Evolutionary conservation across 768 basidiomycete species (phyloP), one percentile per base, ranked within the genome.

Genomic region (Pisolithus microcarpus): DNA sequence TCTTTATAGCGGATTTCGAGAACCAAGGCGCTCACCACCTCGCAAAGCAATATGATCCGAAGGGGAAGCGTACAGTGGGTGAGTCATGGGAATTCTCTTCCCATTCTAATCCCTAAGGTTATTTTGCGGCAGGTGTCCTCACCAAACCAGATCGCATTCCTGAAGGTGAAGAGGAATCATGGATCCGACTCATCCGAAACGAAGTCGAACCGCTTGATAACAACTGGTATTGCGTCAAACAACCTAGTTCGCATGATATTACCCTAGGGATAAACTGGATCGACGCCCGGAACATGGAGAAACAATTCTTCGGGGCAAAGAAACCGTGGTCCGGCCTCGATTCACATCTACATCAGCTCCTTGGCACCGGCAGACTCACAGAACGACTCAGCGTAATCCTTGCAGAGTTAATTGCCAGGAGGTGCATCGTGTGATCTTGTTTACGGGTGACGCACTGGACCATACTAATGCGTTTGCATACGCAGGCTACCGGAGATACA

Each of bases 1-100:
- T 42, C 77, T 55, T 63, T 63, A 45, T 75, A 90, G 88, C 85
- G 48, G 86, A 91, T 54, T 86, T 85, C 18, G 84, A 89, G 56
- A 91, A 87, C 39, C 87, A 90, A 61, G 83, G 82, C 0, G 87
- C 87, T 0, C 80, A 84, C 52, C 69, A 75, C n/a, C 67, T 90
- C 0, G 79, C 84, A 0, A 82, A 81, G 57, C 46, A 67, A 13
- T 67, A 75, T 45, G 86, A 89, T 53, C 78, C 81, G 0, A 66
- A 77, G 1, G 85, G 87, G 0, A 74, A 73, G 46, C 74, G 85
- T 4, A 90, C 86, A 0, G 82, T 89, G 15, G 86, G 87, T 85
- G 53, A 13, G 75, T 58, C 6, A 19, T 23, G 81, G 82, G 44
- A 76, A 80, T 7, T 76, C 82, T 9, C 62, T 84, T 52, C 78